These are phyloP conservation scores for Acacia acuminata DNA, from an alignment of 306 rosid genomes.

Conservation along the genomic window DNA sequence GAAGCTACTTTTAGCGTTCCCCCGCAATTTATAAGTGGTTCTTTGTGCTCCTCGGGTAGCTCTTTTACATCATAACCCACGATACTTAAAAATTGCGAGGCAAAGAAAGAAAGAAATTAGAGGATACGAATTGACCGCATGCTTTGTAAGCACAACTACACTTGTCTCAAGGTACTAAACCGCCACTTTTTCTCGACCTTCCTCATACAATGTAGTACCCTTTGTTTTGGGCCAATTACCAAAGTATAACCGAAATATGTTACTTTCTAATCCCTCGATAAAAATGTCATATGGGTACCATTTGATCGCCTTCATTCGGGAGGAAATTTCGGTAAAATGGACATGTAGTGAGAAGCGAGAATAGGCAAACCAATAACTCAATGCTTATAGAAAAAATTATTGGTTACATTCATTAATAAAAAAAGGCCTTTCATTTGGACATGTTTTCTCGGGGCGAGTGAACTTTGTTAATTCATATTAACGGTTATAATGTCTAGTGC, in stretches of 20 bases:
- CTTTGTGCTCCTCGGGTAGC: constrained; percentile 77
- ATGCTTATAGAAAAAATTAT: too few relatives aligned
- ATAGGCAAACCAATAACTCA: too few relatives aligned
- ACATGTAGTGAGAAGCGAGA: too few relatives aligned
- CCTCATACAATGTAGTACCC: constrained; percentile 82
- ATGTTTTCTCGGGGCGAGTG: too few relatives aligned
- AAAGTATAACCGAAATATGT: constrained; percentile 66
- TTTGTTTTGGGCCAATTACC: constrained; percentile 75
- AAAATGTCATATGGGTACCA: constrained; percentile 62
- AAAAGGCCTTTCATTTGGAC: too few relatives aligned
- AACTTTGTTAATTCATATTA: too few relatives aligned
- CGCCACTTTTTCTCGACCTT: constrained; percentile 98
- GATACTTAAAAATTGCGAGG: constrained; percentile 93
- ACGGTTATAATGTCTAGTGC: too few relatives aligned
- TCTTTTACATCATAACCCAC: constrained; percentile 91
- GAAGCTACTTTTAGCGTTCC: constrained; percentile 78
- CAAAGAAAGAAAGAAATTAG: constrained; percentile 26
- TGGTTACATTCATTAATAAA: too few relatives aligned
- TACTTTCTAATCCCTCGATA: constrained; percentile 91
- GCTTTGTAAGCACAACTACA: constrained; percentile 24
- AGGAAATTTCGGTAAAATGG: constrained; percentile 65
- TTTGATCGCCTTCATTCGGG: constrained; percentile 76
- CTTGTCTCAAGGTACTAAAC: constrained; percentile 40
- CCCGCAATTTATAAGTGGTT: constrained; percentile 59
- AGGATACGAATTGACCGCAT: constrained; percentile 4